Base-by-base conservation (phyloP, 768 basidiomycete genomes). In the Naganishia friedmannii region DNA sequence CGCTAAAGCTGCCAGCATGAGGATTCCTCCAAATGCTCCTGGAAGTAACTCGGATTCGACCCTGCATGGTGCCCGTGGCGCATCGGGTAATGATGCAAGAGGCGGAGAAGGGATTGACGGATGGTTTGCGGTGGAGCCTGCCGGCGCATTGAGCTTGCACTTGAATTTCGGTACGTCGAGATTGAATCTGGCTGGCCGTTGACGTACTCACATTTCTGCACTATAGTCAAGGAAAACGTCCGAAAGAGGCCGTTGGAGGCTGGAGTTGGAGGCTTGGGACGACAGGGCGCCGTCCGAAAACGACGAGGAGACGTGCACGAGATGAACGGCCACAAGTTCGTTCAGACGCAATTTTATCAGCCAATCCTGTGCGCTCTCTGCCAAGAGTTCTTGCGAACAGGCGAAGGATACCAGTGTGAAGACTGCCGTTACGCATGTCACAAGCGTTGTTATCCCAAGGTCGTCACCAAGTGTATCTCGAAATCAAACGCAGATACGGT, bases 311-410 rank as follows among this genome's bases (percentile, higher is more conserved):
- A 98, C 84, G 90, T 98, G 3, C 93, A 94, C 83, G 94, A 98
- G 82, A 97, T 97, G 92, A 98, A 98, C 79, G 96, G 96, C 13
- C 96, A 99, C 84, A 92, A 96, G 82, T 99, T 99, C 79, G 86
- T 99, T 55, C 91, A 93, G 76, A 87, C 89, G 55, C 96, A 98
- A 82, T 99, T 99, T 84, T 98, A 96, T 81, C 94, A 97, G 80
- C 88, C 98, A 78, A 96, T 99, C 86, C 86, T 97, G 65, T 99
- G 96, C 80, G 96, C 96, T 3, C 92, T 96, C 82, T 99, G 96
- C 84, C 89, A 87, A 82, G 95, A 98, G 77, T 98, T 99, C 84
- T 85, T 99, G 69, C 90, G 97, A 80, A 97, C 98, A 72, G 95
- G 93, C 1, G 85, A 90, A 70, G 96, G 96, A n/a, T 96, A 93